Conservation (phyloP, 1,284 basidiomycete species). For the Anthracocystis panici-leucophaei region DNA sequence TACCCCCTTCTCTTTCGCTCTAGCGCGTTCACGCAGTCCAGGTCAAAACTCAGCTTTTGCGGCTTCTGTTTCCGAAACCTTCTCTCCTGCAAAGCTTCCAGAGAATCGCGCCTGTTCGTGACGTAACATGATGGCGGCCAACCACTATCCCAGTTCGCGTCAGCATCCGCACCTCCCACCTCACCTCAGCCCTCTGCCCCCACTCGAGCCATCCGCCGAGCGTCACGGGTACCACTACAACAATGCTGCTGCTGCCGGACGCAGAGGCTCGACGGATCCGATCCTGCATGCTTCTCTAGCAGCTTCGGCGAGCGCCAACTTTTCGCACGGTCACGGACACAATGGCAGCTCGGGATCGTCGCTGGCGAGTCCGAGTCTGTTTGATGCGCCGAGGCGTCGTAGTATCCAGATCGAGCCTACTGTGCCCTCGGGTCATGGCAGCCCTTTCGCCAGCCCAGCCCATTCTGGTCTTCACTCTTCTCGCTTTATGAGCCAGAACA, state of each 20-base stretch:
- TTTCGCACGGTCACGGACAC: constrained; percentile 41
- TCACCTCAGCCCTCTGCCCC: constrained; percentile 50
- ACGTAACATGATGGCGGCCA: constrained; percentile 52
- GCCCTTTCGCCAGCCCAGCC: constrained; percentile 44
- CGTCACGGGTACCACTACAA: constrained; percentile 38
- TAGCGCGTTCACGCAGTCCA: too few relatives aligned
- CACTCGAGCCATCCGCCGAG: constrained; percentile 52
- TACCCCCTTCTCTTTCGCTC: too few relatives aligned
- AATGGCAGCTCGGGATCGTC: constrained; percentile 37
- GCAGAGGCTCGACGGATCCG: constrained; percentile 56
- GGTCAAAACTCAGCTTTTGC: too few relatives aligned
- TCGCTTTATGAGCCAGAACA: constrained; percentile 50
- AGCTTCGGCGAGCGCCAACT: constrained; percentile 45
- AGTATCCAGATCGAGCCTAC: constrained; percentile 56
- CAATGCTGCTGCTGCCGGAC: constrained; percentile 9
- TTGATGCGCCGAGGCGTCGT: constrained; percentile 45
- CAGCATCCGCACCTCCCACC: constrained; percentile 51
- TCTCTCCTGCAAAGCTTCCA: neutral
- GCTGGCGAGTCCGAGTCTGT: constrained; percentile 38
- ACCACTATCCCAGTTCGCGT: constrained; percentile 46
- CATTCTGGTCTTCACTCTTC: constrained; percentile 42
- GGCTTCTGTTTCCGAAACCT: neutral
- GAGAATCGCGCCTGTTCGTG: neutral
- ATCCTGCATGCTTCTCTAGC: constrained; percentile 55
- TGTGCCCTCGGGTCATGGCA: constrained; percentile 39